Base-by-base conservation (phyloP, 129 eudicot genomes). In the Centella asiatica region DNA sequence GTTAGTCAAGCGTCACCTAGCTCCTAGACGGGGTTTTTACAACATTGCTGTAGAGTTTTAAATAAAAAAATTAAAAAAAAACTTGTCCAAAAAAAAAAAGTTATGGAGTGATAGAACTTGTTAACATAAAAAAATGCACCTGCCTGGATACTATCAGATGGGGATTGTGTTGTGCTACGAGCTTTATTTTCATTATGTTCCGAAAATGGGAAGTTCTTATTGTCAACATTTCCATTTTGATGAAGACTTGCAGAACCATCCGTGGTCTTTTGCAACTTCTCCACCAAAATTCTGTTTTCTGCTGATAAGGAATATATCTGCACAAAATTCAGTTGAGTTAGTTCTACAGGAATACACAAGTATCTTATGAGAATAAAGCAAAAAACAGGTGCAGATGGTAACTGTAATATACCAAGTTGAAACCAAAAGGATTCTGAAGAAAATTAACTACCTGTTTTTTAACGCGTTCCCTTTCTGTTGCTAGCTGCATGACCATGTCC, bases 391-490 rank as follows among this genome's bases (percentile, higher is more conserved):
- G n/a, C 8, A 12, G 25, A 52, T 12, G 58, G 20, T 11, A n/a
- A 53, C 8, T 11, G 4, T 3, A 6, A 23, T n/a, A 59, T 34
- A 12, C 32, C 12, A 36, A 19, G 5, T 20, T 49, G 11, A 18
- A 49, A 49, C 27, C 4, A 42, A 44, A 18, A n/a, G 20, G 9
- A 6, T 55, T 5, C 7, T 17, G 44, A 58, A 17, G 31, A 18
- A 36, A 56, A 6, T 57, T 19, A 68, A 8, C 59, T 62, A 87
- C 99, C 95, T 88, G 86, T 52, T 93, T 80, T 64, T 81, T 69
- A 49, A 93, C 63, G 22, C 95, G 90, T 62, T 85, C 92, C 52
- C 99, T 74, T 80, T 93, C 99, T 39, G 72, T 34, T 53, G 96
- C 93, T 33, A 93, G 83, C 60, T 93, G 89, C 83, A 78, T 23